phyloP scores from a whole-genome alignment of 768 basidiomycete genomes.

The Boletus vermiculosoides region DNA sequence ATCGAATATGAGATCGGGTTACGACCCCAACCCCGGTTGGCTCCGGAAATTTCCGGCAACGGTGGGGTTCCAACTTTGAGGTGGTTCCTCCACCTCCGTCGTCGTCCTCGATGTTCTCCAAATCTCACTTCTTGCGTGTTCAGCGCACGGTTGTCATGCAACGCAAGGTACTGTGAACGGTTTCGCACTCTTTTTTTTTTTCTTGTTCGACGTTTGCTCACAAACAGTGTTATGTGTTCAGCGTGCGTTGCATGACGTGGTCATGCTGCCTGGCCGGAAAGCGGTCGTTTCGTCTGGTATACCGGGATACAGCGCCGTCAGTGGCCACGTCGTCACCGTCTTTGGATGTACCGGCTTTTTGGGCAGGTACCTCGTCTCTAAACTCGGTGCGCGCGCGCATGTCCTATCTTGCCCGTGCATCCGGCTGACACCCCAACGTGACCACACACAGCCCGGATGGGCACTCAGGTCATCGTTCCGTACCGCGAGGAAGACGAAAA shows the following conservation, averaged over 20 bases:
- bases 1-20: neutral
- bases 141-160: conserved; percentile 48
- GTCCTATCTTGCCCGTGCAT: neutral
- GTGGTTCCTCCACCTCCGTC: conserved; percentile 10
- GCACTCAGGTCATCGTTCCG: conserved; percentile 91
- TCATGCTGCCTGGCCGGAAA: conserved; percentile 54
- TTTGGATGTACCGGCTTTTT: conserved; percentile 97
- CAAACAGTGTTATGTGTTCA: conserved; percentile 27
- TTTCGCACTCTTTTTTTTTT: neutral
- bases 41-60: conserved; percentile 28
- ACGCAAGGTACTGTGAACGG: conserved; percentile 41
- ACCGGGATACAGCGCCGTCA: conserved; percentile 81
- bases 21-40: neutral
- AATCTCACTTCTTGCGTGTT: conserved; percentile 48
- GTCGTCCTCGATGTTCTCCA: conserved; percentile 40
- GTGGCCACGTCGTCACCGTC: conserved; percentile 92
- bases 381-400: conserved; percentile 62
- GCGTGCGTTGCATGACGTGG: conserved; percentile 75
- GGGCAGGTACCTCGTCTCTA: conserved; percentile 90
- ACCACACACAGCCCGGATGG: conserved; percentile 73
- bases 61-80: conserved; percentile 2
- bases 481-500: conserved; percentile 95
- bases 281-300: conserved; percentile 75
- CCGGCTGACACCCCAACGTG: conserved; percentile 1
- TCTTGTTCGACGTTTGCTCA: conserved; percentile 1